Base-by-base conservation (phyloP, 805 yeast species). In the Blastobotrys americana region DNA sequence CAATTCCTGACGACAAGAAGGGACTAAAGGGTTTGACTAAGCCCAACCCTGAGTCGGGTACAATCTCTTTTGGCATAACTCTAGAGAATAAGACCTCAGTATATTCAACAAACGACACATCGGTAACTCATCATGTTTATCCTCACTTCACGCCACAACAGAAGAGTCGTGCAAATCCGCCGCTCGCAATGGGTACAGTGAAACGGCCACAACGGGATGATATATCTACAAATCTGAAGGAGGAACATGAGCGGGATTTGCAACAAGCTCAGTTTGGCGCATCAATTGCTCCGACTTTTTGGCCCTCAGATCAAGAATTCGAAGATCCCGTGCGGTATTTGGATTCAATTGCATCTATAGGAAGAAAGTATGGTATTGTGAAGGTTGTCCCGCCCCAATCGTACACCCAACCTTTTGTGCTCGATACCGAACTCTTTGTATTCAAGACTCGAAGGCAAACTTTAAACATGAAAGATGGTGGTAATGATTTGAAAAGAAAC, bases 361-460 rank as follows among this genome's bases (percentile, higher is more conserved):
- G 88, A 2, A 62, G 57, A 23, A 60, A 64, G 22, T 76, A 70
- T 57, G 95, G 95, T 0, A 86, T 88, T 55, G 65, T 84, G 21
- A 86, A 85, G 55, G 57, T 86, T 2, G 62, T 72, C 6, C 78
- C 88, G 4, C 85, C 87, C 0, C 41, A 41, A 1, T 49, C 48
- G 0, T 72, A 71, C 62, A 56, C 59, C 10, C 73, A 73, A 22
- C 56, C 55, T 8, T 64, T 63, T 42, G 47, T 60, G 8, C 53
- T 66, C 17, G 73, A 74, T 51, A 63, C 77, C 2, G 76, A 73
- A 44, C 43, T 49, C 51, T 52, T 57, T 37, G 71, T 76, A 72
- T 74, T 80, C 56, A 71, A 69, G 44, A 65, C 81, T 0, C 68
- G 71, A 41, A 61, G 74, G 40, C 76, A 78, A 50, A 54, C 68